Base-by-base conservation (phyloP, 306 rosid genomes). In the Cucurbita ficifolia region DNA sequence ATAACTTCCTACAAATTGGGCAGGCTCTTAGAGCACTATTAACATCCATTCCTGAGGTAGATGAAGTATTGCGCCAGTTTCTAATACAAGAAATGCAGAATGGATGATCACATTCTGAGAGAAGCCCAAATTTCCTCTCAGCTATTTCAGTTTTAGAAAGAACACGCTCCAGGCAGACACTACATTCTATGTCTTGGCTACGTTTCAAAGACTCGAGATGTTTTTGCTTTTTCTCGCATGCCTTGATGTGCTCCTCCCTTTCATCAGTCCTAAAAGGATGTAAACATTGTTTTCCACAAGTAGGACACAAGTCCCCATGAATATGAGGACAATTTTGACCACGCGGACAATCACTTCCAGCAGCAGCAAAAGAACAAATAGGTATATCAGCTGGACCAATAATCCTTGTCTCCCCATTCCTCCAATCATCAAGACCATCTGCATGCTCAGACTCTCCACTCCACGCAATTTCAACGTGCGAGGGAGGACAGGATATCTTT, bases 141-240 rank as follows among this genome's bases (percentile, higher is more conserved):
- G 92, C 96, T 18, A 79, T 80, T 3, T 88, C 75, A 52, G 91
- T 81, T 89, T 95, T 95, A 16, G 89, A 95, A 61, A 95, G 89
- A 81, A 95, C 96, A 63, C 91, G 92, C 72, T 95, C 99, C 68
- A 95, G 87, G 81, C 99, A 95, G 42, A 95, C 99, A 81, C 96
- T 84, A 82, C 99, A 95, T 83, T 95, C 99, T 74, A 95, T 89
- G 73, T 95, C 99, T 83, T 91, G 99, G 83, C 99, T 95, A 45
- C 60, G 75, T 80, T 86, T 89, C 83, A 95, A 80, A 43, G 96
- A 88, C 76, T 95, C 97, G 4, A 95, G 87, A 65, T 95, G 87
- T 78, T 85, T 91, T 62, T 86, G 96, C 81, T 76, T 95, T 77
- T 81, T 87, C 78, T 85, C 84, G 57, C 99, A 95, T n/a, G 19